Base-by-base conservation (phyloP, 2,329 filamentous ascomycete genomes). In the Colletotrichum tamarilloi region DNA sequence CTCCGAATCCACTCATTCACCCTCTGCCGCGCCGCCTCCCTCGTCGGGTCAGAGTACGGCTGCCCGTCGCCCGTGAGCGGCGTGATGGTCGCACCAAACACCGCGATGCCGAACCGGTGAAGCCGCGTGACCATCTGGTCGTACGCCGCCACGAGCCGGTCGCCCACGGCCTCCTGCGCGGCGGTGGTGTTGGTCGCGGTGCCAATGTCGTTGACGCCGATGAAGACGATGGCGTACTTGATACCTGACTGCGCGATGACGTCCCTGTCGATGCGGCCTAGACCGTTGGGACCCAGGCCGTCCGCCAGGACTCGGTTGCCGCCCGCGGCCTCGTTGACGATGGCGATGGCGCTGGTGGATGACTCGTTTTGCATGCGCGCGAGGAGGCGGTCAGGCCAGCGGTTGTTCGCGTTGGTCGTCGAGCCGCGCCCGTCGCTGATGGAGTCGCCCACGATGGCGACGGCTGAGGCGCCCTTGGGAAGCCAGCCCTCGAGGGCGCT, bases 161-260 rank as follows among this genome's bases (percentile, higher is more conserved):
- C 83, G 35, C 85, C 88, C 0, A 90, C 80, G 2, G 77, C 75
- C 0, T 76, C 74, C 76, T 92, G 90, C 0, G 84, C 81, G 0
- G 78, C 79, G 0, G 79, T 62, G 7, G 85, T 85, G 0, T 85
- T 76, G 0, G 78, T 78, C 0, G 87, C 87, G 1, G 82, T 85
- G 49, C 91, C 91, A 72, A 93, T 91, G 77, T 92, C 91, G 77
- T 92, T 92, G 49, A 92, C 88, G 22, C 91, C 91, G 77, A 91
- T 88, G 78, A 89, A 92, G 32, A 92, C 80, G 78, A 92, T 83
- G 38, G 85, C 87, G 78, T 89, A 91, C 52, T 82, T 80, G 7
- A 91, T 85, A 3, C 85, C 86, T 0, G 86, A 80, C 53, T 91
- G 90, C 0, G 88, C 82, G 3, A 92, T 82, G 1, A 92, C 86